Evolutionary conservation across 164 flowering plant genomes (phyloP).

Genomic region (Nymphaea thermarum): DNA sequence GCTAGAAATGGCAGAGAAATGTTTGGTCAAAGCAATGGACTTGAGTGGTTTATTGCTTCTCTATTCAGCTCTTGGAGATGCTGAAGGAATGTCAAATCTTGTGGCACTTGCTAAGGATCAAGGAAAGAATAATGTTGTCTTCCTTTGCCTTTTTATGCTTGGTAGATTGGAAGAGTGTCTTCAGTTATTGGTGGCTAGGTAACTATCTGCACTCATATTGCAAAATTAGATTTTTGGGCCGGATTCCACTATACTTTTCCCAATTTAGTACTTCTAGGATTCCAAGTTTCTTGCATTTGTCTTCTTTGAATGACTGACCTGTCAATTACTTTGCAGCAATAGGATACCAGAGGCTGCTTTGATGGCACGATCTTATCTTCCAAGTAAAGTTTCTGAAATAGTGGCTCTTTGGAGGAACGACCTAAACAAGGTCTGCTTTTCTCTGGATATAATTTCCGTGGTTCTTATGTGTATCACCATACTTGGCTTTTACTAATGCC

Average conservation of each 20-base stretch:
- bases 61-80: slow-evolving; percentile 91
- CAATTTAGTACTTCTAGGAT: too few species aligned
- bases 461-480: too few species aligned
- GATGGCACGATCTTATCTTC: slow-evolving; percentile 98
- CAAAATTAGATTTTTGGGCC: too few species aligned
- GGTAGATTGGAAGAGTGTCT: slow-evolving; percentile 95
- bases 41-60: slow-evolving; percentile 88
- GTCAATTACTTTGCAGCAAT: slow-evolving; percentile 40
- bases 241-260: too few species aligned
- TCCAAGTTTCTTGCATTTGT: too few species aligned
- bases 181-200: slow-evolving; percentile 92
- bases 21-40: slow-evolving; percentile 76
- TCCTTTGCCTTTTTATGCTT: slow-evolving; percentile 81
- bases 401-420: slow-evolving; percentile 90
- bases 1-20: slow-evolving; percentile 96
- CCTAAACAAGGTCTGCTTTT: slow-evolving; percentile 63
- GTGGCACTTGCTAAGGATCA: slow-evolving; percentile 81
- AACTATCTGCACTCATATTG: background rate
- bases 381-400: slow-evolving; percentile 94
- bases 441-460: background rate
- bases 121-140: slow-evolving; percentile 95
- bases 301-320: too few species aligned
- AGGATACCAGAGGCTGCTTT: slow-evolving; percentile 99
- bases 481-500: too few species aligned
- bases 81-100: slow-evolving; percentile 72